These are phyloP conservation scores for Geotrichum europaeum DNA, from an alignment of 1,139 yeast genomes.

Conservation along the genomic window DNA sequence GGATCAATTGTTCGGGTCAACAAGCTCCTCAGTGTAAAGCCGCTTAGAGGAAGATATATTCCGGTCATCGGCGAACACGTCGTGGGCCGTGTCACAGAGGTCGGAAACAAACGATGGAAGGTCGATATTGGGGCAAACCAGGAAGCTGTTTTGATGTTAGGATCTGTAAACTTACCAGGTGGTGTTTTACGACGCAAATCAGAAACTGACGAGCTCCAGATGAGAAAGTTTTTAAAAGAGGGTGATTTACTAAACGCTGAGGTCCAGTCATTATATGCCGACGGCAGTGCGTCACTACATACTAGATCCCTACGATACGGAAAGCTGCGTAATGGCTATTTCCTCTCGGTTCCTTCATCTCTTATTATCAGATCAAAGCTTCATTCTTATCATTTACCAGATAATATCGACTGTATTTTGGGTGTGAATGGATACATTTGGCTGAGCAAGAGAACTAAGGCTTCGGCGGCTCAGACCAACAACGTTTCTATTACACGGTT, in stretches of 20 bases:
- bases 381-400: slow-evolving; percentile 82
- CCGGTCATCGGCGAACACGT: slow-evolving; percentile 98
- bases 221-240: slow-evolving; percentile 89
- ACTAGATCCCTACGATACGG: slow-evolving; percentile 95
- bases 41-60: slow-evolving; percentile 76
- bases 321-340: slow-evolving; percentile 84
- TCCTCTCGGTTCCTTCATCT: slow-evolving; percentile 73
- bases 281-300: slow-evolving; percentile 90
- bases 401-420: slow-evolving; percentile 79
- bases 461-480: slow-evolving; percentile 32
- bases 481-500: slow-evolving; percentile 69
- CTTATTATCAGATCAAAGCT: slow-evolving; percentile 77
- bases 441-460: slow-evolving; percentile 66
- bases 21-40: slow-evolving; percentile 76
- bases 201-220: slow-evolving; percentile 92
- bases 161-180: slow-evolving; percentile 95
- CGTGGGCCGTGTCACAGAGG: slow-evolving; percentile 90
- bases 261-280: slow-evolving; percentile 82
- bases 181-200: slow-evolving; percentile 91
- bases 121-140: slow-evolving; percentile 93
- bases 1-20: slow-evolving; percentile 86
- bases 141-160: slow-evolving; percentile 86
- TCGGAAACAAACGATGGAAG: slow-evolving; percentile 91
- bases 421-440: slow-evolving; percentile 96
- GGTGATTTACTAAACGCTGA: slow-evolving; percentile 97